Conservation (phyloP, 1,284 basidiomycete species). For the Marasmius fiardii region DNA sequence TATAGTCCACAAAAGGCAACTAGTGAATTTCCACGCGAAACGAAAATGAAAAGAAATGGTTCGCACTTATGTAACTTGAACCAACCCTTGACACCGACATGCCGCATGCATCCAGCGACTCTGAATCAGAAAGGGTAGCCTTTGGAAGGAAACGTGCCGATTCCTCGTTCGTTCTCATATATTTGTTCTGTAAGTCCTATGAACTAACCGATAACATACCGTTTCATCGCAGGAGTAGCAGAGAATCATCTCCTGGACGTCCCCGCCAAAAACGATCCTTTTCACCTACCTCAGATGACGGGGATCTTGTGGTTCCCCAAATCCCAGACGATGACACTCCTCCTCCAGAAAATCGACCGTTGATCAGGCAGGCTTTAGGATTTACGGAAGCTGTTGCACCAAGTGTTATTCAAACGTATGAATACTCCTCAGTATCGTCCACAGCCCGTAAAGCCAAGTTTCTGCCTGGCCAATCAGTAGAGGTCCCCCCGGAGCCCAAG, state of each 20-base stretch:
- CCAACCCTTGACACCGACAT: no score
- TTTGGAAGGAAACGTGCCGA: constrained; percentile 24
- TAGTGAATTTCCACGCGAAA: no score
- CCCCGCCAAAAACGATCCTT: constrained; percentile 45
- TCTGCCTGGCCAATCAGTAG: constrained; percentile 45
- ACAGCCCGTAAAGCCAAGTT: constrained; percentile 28
- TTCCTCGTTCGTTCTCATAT: constrained; percentile 25
- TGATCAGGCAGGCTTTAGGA: constrained; percentile 54
- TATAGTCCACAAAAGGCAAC: no score
- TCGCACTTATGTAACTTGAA: no score
- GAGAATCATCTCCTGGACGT: constrained; percentile 47
- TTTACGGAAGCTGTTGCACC: constrained; percentile 30
- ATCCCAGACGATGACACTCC: constrained; percentile 41
- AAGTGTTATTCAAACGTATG: constrained; percentile 38
- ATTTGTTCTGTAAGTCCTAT: not conserved
- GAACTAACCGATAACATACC: not conserved
- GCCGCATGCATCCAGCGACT: not conserved
- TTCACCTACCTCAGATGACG: constrained; percentile 52
- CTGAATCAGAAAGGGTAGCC: constrained; percentile 10
- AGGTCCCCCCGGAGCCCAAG: constrained; percentile 23
- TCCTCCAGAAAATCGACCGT: constrained; percentile 41
- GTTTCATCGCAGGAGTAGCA: constrained; percentile 41
- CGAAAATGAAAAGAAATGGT: no score
- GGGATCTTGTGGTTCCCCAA: constrained; percentile 31
- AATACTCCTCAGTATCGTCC: constrained; percentile 30